Evolutionary conservation across 768 basidiomycete species (phyloP), one percentile per base, ranked within the genome.

Genomic region (Boletus insuetus): DNA sequence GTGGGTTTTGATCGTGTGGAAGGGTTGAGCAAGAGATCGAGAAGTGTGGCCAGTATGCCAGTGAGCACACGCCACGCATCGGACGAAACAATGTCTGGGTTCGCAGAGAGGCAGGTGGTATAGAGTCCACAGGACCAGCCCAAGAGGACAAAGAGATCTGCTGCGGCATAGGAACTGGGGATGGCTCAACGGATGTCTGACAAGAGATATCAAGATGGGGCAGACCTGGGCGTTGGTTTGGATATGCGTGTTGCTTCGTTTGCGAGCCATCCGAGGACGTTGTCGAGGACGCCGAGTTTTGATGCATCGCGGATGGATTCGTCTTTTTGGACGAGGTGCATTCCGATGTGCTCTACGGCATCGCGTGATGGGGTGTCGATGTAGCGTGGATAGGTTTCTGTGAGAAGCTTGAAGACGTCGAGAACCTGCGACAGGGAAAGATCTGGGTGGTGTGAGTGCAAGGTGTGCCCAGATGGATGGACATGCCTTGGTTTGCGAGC

Each of bases 351-450:
- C 62, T 91, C 85, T 1, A 90, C 87, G 3, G 88, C 89, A 52
- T 82, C 79, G 56, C 86, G 77, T 1, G 92, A 94, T 46, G 76
- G 65, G 3, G 78, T 69, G 67, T 95, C 93, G 42, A 82, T 74
- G 75, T 94, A 94, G 62, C 87, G 83, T 16, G 89, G 83, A 69
- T 91, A 89, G 0, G 89, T 93, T 49, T 83, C 73, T 2, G 86
- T 87, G 46, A 94, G 72, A 6, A 94, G 74, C 54, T 78, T 77
- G 69, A 94, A 87, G 24, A 94, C 63, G 64, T 91, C 91, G 71
- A 86, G 61, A 19, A 74, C 76, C 64, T 89, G 86, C 0, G 81
- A 75, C 48, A 85, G 70, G 35, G 71, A 74, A 49, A 90, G 72
- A 63, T 85, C 89, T 91, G 58, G 26, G 20, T 35, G 44, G 24